Evolutionary conservation across 768 basidiomycete species (phyloP).

Genomic region (Asterophora parasitica): DNA sequence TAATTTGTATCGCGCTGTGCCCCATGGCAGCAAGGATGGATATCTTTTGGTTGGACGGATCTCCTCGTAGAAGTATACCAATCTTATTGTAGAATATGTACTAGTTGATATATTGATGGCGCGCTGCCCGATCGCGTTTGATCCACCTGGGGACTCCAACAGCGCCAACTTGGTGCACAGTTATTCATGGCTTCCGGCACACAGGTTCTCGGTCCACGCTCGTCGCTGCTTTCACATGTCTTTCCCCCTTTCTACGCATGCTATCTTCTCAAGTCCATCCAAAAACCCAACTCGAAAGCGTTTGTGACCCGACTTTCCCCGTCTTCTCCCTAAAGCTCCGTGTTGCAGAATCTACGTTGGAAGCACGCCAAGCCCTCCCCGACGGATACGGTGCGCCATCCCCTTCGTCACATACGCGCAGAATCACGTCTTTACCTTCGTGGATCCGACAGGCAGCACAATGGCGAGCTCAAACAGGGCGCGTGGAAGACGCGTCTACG

Average conservation of each 20-base stretch:
- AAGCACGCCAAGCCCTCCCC: constrained; percentile 63
- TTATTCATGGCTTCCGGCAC: constrained; percentile 7
- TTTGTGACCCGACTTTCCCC: constrained; percentile 7
- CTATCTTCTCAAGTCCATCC: constrained; percentile 70
- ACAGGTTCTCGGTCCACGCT: constrained; percentile 12
- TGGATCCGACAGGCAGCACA: constrained; percentile 57
- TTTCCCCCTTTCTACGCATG: constrained; percentile 77
- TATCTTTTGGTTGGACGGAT: constrained; percentile 36
- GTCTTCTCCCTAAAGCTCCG: constrained; percentile 2
- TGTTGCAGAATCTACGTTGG: constrained; percentile 65
- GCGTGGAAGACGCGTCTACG: constrained; percentile 59
- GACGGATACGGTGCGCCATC: constrained; percentile 49
- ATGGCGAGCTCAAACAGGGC: constrained; percentile 69
- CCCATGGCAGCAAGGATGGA: constrained; percentile 36
- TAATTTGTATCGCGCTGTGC: constrained; percentile 34
- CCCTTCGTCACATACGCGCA: not conserved
- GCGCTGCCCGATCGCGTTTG: not conserved
- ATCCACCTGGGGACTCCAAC: too few species aligned
- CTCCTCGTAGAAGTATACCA: constrained; percentile 6
- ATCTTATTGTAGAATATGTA: too few species aligned
- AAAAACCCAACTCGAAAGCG: constrained; percentile 45
- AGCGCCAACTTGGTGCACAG: too few species aligned
- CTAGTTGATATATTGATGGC: too few species aligned
- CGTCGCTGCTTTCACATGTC: constrained; percentile 32
- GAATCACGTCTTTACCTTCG: not conserved